A percentile compares a stretch with the other conserved stretches of the same genome.
These are phyloP conservation scores for Trichoderma asperelloides DNA, from an alignment of 495 filamentous ascomycete genomes.

Conservation along the genomic window DNA sequence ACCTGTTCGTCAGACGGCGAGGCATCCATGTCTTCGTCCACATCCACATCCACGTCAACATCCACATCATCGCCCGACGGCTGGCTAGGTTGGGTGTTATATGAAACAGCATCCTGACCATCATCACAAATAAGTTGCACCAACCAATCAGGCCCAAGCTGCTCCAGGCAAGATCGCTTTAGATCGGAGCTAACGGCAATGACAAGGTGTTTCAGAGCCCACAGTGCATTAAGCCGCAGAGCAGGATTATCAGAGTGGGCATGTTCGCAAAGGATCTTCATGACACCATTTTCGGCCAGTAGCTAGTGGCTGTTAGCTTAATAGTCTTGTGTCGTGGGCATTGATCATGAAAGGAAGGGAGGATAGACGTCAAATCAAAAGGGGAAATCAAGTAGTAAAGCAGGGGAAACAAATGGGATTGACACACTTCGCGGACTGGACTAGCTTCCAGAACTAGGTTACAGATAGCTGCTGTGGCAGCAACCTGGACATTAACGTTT, in stretches of 20 bases:
- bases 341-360: not conserved
- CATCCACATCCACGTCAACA: conserved; percentile 42
- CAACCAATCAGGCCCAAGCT: conserved; percentile 70
- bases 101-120: conserved; percentile 40
- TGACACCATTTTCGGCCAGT: conserved; percentile 65
- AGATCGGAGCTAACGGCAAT: conserved; percentile 54
- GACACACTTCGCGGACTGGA: conserved; percentile 75
- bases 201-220: conserved; percentile 88
- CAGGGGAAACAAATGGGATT: not conserved
- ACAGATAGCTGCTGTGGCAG: conserved; percentile 70
- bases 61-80: conserved; percentile 41
- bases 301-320: conserved; percentile 34
- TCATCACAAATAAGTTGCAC: conserved; percentile 61
- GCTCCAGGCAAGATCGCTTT: conserved; percentile 67
- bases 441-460: conserved; percentile 82
- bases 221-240: conserved; percentile 71
- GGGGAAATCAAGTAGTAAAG: not conserved
- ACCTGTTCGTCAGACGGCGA: conserved; percentile 29
- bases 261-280: conserved; percentile 73
- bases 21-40: conserved; percentile 58
- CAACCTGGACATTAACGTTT: conserved; percentile 74
- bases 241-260: conserved; percentile 66
- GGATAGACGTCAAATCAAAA: not conserved
- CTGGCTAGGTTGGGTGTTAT: conserved; percentile 22
- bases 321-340: not conserved